phyloP scores from a whole-genome alignment of 108 stramenopile genomes.

The Chaetoceros tenuissimus region DNA sequence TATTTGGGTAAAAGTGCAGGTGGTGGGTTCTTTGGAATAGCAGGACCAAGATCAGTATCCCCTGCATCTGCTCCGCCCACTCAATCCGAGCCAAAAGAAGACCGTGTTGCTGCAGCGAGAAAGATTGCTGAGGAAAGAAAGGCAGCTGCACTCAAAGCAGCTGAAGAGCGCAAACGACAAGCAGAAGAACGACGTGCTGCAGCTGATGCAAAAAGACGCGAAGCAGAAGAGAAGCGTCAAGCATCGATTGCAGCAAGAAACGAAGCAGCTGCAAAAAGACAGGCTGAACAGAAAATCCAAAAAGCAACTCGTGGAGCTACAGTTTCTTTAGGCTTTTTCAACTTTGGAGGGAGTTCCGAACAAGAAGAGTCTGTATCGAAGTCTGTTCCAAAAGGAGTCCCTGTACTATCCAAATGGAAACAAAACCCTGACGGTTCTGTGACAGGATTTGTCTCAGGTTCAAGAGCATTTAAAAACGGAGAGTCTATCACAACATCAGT shows the following conservation, averaged over 20 bases:
- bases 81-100: background rate
- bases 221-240: background rate
- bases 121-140: constrained; percentile 7
- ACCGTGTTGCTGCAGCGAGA: constrained; percentile 1
- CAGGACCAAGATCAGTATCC: background rate
- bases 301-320: background rate
- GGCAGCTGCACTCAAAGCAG: constrained; percentile 4
- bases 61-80: constrained; percentile 1
- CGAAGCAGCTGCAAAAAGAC: background rate
- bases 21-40: background rate
- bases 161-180: constrained; percentile 2
- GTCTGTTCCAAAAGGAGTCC: constrained; percentile 18
- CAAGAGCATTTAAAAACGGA: constrained; percentile 27
- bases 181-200: constrained; percentile 5
- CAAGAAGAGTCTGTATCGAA: background rate
- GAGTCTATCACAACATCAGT: constrained; percentile 30
- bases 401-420: constrained; percentile 28
- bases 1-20: constrained; percentile 13
- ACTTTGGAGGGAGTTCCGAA: background rate
- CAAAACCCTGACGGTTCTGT: constrained; percentile 31
- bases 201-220: background rate
- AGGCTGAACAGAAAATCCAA: background rate
- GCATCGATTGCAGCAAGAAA: background rate
- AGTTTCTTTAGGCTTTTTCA: background rate
- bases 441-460: constrained; percentile 24